Conservation (phyloP, 495 filamentous ascomycete genomes). For the Penicillium coprophilum region DNA sequence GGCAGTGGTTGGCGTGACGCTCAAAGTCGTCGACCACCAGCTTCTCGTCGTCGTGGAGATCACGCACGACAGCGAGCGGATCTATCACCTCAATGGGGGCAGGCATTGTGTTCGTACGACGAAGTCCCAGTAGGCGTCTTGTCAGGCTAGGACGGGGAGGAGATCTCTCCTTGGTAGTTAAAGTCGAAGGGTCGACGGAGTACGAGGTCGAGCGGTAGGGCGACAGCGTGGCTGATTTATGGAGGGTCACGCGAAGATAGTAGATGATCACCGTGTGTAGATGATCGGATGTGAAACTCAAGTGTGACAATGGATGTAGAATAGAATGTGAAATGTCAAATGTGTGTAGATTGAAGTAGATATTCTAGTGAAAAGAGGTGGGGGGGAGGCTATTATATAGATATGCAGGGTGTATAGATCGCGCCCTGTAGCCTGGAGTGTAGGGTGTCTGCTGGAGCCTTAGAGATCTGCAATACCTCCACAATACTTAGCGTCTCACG, state of each 20-base stretch:
- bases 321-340: neutral
- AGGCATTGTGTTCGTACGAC: conserved; percentile 39
- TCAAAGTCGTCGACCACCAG: conserved; percentile 25
- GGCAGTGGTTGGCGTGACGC: conserved; percentile 35
- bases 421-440: conserved; percentile 10
- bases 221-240: conserved; percentile 39
- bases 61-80: conserved; percentile 39
- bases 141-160: conserved; percentile 17
- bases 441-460: conserved; percentile 3
- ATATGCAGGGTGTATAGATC: neutral
- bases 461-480: conserved; percentile 4
- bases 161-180: conserved; percentile 25
- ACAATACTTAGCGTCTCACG: conserved; percentile 1
- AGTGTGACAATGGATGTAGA: conserved; percentile 4
- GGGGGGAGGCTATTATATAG: neutral
- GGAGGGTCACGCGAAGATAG: conserved; percentile 23
- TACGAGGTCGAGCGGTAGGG: conserved; percentile 31
- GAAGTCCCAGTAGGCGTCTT: conserved; percentile 19
- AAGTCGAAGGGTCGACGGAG: conserved; percentile 24
- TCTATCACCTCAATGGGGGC: conserved; percentile 25
- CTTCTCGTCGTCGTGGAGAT: conserved; percentile 45
- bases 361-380: neutral
- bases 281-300: conserved; percentile 1
- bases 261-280: conserved; percentile 17
- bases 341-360: neutral